phyloP scores from a whole-genome alignment of 257 asterid species.

The Solanum lycopersicoides region DNA sequence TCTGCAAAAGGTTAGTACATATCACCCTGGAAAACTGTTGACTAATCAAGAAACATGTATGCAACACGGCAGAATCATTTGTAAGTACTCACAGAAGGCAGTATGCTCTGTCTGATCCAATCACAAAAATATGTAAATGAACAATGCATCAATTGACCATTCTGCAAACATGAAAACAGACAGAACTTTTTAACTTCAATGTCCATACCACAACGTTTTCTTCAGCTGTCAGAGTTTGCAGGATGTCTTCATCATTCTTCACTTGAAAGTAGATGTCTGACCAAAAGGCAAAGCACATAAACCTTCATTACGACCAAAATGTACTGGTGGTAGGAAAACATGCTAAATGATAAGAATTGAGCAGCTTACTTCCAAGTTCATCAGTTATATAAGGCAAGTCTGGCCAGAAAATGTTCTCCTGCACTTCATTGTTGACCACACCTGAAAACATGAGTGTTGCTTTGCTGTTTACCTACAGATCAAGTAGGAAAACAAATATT shows the following conservation, averaged over 20 bases:
- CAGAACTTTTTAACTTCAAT: neutral
- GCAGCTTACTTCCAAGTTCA: constrained; percentile 85
- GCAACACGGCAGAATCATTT: neutral
- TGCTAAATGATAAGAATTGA: constrained; percentile 6
- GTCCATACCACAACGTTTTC: constrained; percentile 76
- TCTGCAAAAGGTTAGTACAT: neutral
- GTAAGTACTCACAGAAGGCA: neutral
- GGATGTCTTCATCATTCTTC: constrained; percentile 85
- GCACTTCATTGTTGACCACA: constrained; percentile 55
- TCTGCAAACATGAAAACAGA: neutral
- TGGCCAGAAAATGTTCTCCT: constrained; percentile 95
- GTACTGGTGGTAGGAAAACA: neutral
- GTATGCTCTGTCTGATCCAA: neutral
- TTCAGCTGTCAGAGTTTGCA: constrained; percentile 63
- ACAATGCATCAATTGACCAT: neutral
- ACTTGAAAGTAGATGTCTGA: constrained; percentile 96
- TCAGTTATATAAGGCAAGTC: constrained; percentile 89
- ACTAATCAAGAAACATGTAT: neutral
- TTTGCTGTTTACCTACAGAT: constrained; percentile 77
- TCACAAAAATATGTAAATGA: neutral
- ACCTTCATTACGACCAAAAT: neutral
- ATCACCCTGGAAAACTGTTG: neutral
- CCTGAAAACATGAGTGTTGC: constrained; percentile 88
- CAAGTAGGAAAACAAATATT: neutral
- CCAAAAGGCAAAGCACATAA: constrained; percentile 10